phyloP scores from a whole-genome alignment of 2,329 filamentous ascomycete genomes.

The Hymenoscyphus albidus region DNA sequence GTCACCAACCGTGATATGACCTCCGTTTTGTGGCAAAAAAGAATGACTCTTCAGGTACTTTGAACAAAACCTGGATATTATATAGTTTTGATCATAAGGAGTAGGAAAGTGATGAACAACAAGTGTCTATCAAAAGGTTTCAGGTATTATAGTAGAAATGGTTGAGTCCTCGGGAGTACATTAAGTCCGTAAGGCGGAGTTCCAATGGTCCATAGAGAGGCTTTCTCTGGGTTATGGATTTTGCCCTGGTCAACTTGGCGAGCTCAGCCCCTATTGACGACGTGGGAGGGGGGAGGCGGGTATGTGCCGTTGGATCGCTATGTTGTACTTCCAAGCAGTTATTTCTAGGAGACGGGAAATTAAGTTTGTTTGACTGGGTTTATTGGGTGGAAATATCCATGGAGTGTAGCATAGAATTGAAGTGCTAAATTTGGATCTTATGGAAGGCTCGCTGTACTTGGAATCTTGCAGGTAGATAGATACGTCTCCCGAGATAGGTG shows the following conservation, averaged over 20 bases:
- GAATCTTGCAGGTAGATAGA: too few relatives aligned
- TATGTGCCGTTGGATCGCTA: conserved; percentile 1
- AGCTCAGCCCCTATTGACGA: conserved; percentile 1
- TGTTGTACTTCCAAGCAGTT: conserved; percentile 1
- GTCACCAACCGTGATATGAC: neutral
- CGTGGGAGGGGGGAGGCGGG: neutral
- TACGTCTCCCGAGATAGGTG: too few relatives aligned
- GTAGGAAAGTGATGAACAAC: neutral
- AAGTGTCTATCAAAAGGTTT: neutral
- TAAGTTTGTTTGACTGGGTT: neutral
- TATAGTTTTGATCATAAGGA: neutral
- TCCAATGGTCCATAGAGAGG: neutral
- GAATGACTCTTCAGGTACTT: neutral
- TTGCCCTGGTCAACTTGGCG: conserved; percentile 1
- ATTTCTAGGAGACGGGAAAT: neutral
- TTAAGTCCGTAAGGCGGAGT: conserved; percentile 1
- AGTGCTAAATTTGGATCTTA: too few relatives aligned
- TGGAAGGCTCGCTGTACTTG: too few relatives aligned
- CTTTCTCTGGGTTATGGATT: neutral
- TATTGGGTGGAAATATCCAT: neutral
- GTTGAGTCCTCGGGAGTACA: neutral
- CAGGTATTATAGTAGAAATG: neutral
- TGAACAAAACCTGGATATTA: too few relatives aligned
- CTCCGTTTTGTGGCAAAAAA: neutral
- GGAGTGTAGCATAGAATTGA: neutral